Percentiles rank a stretch among this genome's conserved stretches.
phyloP scores from a whole-genome alignment of 768 basidiomycete species.

The Russula dissimulans region DNA sequence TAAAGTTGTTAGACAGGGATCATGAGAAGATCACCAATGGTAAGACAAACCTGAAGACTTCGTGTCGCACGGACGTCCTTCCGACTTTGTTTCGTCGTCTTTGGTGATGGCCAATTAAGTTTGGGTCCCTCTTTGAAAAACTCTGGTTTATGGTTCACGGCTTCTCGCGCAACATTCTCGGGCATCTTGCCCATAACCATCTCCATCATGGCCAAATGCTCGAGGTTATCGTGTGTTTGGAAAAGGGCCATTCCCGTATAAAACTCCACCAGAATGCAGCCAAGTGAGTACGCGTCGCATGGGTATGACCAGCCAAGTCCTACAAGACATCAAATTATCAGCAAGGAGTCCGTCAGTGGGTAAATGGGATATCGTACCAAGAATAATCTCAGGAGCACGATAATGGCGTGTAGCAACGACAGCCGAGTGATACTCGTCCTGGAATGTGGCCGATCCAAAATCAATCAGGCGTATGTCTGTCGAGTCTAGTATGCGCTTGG shows the following conservation, averaged over 20 bases:
- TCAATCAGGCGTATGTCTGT: constrained; percentile 96
- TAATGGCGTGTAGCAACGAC: constrained; percentile 98
- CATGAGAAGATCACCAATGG: background rate
- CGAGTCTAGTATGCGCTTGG: constrained; percentile 70
- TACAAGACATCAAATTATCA: constrained; percentile 26
- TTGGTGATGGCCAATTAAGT: constrained; percentile 88
- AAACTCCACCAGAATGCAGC: constrained; percentile 98
- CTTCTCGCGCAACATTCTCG: constrained; percentile 66
- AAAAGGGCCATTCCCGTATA: constrained; percentile 97
- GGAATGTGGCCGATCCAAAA: constrained; percentile 97
- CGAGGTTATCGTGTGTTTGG: constrained; percentile 98
- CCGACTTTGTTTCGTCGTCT: constrained; percentile 81
- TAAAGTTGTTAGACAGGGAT: background rate
- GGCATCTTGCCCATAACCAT: constrained; percentile 99
- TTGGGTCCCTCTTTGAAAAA: constrained; percentile 83
- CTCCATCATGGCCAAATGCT: constrained; percentile 99
- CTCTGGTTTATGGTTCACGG: constrained; percentile 76
- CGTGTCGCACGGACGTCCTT: constrained; percentile 89
- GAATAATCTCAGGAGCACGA: constrained; percentile 96
- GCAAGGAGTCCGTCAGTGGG: background rate
- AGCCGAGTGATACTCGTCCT: constrained; percentile 95
- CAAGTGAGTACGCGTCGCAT: constrained; percentile 96
- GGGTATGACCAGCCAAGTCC: constrained; percentile 98
- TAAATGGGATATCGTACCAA: constrained; percentile 46
- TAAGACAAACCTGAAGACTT: constrained; percentile 52